Evolutionary conservation across 2,329 filamentous ascomycete species (phyloP).

Genomic region (Trichoderma atroviride): DNA sequence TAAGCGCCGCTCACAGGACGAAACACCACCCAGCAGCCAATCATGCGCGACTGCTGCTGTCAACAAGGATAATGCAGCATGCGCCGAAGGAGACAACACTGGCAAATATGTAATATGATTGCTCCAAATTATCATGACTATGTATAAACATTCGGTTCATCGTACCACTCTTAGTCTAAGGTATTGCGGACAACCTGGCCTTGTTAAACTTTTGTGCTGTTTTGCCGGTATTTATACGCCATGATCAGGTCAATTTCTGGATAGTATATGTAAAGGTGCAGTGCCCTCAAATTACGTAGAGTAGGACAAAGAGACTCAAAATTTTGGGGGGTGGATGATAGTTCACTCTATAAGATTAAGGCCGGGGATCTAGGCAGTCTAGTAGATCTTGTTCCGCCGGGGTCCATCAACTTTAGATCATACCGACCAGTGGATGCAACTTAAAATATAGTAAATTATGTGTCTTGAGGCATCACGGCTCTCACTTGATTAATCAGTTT

Average conservation of each 20-base stretch:
- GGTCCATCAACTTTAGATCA: background rate
- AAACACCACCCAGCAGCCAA: conserved; percentile 19
- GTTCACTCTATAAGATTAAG: no score
- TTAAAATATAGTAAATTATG: background rate
- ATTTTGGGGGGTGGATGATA: no score
- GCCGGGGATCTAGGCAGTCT: no score
- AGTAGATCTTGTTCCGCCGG: no score
- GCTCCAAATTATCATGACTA: background rate
- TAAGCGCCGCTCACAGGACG: conserved; percentile 17
- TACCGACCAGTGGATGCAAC: background rate
- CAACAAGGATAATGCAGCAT: background rate
- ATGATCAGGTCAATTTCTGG: background rate
- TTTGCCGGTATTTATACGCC: no score
- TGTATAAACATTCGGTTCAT: background rate
- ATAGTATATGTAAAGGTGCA: background rate
- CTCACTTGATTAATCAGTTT: background rate
- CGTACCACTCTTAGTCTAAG: background rate
- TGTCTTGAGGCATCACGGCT: background rate
- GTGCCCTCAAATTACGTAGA: no score
- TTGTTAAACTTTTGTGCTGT: no score
- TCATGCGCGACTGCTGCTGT: background rate
- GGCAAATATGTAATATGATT: background rate
- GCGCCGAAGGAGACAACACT: background rate
- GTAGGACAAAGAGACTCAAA: no score
- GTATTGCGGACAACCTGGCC: background rate